Evolutionary conservation across 1,284 basidiomycete genomes (phyloP).

Genomic region (Moniliophthora roreri): DNA sequence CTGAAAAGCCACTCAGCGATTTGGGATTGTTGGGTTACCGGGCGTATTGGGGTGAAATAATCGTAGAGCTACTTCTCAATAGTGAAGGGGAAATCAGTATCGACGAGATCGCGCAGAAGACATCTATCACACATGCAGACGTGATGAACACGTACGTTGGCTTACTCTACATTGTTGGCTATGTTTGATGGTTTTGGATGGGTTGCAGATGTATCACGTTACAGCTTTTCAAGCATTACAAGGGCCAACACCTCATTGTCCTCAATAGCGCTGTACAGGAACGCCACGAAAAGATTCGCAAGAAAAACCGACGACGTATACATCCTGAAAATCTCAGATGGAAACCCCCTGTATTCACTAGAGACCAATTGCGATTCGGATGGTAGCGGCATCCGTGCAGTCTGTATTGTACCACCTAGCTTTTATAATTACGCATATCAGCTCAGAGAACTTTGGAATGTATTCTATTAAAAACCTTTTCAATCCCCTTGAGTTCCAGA

Average conservation of each 20-base stretch:
- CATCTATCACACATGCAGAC: conserved; percentile 95
- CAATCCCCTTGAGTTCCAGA: not conserved
- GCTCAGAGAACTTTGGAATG: not conserved
- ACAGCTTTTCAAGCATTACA: conserved; percentile 96
- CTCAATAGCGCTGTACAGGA: conserved; percentile 91
- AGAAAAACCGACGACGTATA: conserved; percentile 82
- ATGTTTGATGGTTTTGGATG: conserved; percentile 4
- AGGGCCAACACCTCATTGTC: conserved; percentile 93
- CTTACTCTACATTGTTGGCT: conserved; percentile 11
- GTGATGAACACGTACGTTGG: conserved; percentile 93
- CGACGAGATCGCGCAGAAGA: conserved; percentile 96
- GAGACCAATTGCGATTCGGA: conserved; percentile 88
- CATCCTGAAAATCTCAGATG: conserved; percentile 82
- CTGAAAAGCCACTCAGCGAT: conserved; percentile 97
- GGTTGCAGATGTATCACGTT: conserved; percentile 85
- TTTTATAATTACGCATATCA: not conserved
- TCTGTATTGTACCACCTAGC: not conserved
- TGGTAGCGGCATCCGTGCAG: conserved; percentile 48
- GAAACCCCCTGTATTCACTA: conserved; percentile 93
- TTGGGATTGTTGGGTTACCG: conserved; percentile 92
- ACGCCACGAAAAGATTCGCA: conserved; percentile 83
- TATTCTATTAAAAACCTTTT: not conserved
- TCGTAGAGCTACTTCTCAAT: conserved; percentile 87
- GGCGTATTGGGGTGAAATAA: conserved; percentile 97
- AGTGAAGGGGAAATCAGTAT: conserved; percentile 81